phyloP scores from a whole-genome alignment of 2,329 filamentous ascomycete species.

The Raffaelea ambrosiae region DNA sequence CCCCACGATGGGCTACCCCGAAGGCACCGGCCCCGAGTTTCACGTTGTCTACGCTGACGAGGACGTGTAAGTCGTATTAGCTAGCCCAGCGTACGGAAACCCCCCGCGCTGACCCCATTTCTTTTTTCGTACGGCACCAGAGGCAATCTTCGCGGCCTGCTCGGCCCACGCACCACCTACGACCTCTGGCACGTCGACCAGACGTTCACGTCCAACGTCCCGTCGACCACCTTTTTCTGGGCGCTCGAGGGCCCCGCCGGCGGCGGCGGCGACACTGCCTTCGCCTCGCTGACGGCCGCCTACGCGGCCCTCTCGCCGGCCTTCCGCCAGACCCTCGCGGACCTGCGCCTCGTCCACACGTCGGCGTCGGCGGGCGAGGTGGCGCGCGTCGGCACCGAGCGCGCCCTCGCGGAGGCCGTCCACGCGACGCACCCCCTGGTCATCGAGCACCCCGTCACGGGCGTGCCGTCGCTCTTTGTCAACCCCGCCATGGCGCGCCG shows the following conservation, averaged over 20 bases:
- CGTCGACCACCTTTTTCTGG: slow-evolving; percentile 84
- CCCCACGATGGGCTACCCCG: slow-evolving; percentile 55
- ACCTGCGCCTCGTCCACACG: slow-evolving; percentile 63
- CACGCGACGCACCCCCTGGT: slow-evolving; percentile 68
- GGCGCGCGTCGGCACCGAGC: slow-evolving; percentile 7
- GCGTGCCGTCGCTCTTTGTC: slow-evolving; percentile 74
- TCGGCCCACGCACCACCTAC: slow-evolving; percentile 63
- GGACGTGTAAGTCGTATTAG: slow-evolving; percentile 26
- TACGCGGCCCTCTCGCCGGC: slow-evolving; percentile 72
- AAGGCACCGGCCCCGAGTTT: slow-evolving; percentile 53
- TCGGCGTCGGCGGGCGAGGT: slow-evolving; percentile 6
- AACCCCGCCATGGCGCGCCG: slow-evolving; percentile 33
- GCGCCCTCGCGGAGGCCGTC: slow-evolving; percentile 34
- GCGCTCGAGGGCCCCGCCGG: slow-evolving; percentile 69
- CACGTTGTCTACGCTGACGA: slow-evolving; percentile 66
- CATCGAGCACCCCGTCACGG: slow-evolving; percentile 73
- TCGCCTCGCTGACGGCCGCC: slow-evolving; percentile 68
- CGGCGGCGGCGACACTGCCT: slow-evolving; percentile 72
- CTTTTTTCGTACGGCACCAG: neutral
- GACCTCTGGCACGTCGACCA: slow-evolving; percentile 88
- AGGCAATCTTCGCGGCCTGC: slow-evolving; percentile 32
- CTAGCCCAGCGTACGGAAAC: neutral
- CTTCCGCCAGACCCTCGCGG: slow-evolving; percentile 68
- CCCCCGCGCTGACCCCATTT: neutral
- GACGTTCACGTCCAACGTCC: slow-evolving; percentile 80